Evolutionary conservation across 2,329 filamentous ascomycete genomes (phyloP).

Genomic region (Trichoderma polysporum): DNA sequence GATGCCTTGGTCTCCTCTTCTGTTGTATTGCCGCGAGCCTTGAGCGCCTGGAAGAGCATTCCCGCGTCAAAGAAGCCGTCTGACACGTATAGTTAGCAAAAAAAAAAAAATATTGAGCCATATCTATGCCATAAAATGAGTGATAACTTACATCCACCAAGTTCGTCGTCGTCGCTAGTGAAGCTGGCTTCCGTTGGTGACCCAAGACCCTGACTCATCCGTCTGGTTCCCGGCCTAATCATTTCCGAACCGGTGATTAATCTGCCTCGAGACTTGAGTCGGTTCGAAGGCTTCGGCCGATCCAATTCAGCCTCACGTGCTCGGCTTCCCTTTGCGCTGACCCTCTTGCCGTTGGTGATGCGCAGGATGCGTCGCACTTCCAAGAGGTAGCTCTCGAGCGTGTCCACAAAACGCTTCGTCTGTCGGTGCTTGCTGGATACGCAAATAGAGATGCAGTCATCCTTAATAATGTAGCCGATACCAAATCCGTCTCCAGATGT

Average conservation of each 20-base stretch:
- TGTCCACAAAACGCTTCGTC: constrained; percentile 85
- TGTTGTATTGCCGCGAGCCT: constrained; percentile 61
- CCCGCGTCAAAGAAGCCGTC: constrained; percentile 98
- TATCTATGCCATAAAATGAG: no score
- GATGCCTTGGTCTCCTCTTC: constrained; percentile 54
- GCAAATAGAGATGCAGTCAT: constrained; percentile 75
- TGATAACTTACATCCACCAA: constrained; percentile 81
- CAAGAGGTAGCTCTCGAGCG: constrained; percentile 83
- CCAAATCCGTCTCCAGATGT: constrained; percentile 93
- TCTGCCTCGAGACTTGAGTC: constrained; percentile 70
- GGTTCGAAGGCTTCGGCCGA: constrained; percentile 40
- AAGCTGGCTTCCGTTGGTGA: constrained; percentile 68
- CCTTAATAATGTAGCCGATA: constrained; percentile 98
- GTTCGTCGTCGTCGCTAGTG: constrained; percentile 76
- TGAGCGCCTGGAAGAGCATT: constrained; percentile 86
- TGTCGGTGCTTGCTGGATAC: constrained; percentile 92
- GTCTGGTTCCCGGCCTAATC: constrained; percentile 37
- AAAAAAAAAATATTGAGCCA: no score
- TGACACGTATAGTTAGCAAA: constrained; percentile 42
- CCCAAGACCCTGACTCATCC: constrained; percentile 48
- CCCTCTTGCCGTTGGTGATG: constrained; percentile 56
- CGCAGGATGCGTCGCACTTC: constrained; percentile 85
- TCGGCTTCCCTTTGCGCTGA: constrained; percentile 45
- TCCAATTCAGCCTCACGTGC: constrained; percentile 53
- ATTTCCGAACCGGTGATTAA: constrained; percentile 62